A percentile compares a stretch with the other conserved stretches of the same genome.
These are phyloP conservation scores for Talaromyces pinophilus DNA, from an alignment of 2,329 filamentous ascomycete genomes.

Conservation along the genomic window DNA sequence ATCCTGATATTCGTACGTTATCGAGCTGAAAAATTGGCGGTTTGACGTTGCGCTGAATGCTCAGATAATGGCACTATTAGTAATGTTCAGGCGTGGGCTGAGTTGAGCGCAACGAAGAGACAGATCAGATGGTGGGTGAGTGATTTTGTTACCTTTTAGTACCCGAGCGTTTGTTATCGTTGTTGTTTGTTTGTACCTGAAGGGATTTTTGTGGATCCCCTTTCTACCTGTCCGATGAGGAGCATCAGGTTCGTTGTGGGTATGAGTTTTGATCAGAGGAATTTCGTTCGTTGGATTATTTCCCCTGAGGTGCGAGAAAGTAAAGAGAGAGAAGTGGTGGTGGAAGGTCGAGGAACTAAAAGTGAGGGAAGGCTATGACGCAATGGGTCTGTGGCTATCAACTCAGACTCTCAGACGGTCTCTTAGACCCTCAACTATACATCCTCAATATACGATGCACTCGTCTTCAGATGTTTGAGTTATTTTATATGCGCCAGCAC, in stretches of 20 bases:
- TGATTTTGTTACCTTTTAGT: slow-evolving; percentile 3
- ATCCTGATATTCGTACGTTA: not conserved
- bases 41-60: not conserved
- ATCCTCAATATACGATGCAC: not conserved
- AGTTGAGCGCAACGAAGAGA: slow-evolving; percentile 1
- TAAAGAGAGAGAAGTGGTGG: not conserved
- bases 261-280: not conserved
- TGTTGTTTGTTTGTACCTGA: slow-evolving; percentile 1
- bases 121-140: not conserved
- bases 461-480: not conserved
- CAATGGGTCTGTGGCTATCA: not conserved
- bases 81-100: slow-evolving; percentile 5
- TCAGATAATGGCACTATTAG: not conserved
- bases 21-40: not conserved
- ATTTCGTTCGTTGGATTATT: not conserved
- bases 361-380: slow-evolving; percentile 7
- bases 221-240: not conserved
- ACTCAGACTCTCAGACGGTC: not conserved
- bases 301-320: not conserved
- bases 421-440: not conserved
- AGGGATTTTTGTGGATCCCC: not conserved
- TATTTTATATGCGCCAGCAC: not conserved
- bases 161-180: not conserved
- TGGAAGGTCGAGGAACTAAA: not conserved
- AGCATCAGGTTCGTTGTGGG: not conserved